phyloP scores from a whole-genome alignment of 805 yeast genomes.

The Starmerella ratchasimensis region DNA sequence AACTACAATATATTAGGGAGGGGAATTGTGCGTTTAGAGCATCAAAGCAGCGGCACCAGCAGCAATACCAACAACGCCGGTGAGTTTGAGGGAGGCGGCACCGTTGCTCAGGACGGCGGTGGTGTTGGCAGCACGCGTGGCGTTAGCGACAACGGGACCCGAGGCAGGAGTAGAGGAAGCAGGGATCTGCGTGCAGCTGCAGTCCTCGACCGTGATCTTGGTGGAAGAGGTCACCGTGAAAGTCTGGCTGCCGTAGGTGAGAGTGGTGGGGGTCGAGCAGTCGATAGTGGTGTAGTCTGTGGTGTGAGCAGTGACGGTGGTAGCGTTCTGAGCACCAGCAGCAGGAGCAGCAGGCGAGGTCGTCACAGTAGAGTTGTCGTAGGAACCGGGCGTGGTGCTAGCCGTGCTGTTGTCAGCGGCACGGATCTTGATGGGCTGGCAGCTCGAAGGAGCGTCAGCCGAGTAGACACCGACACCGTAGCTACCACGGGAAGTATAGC shows the following conservation, averaged over 20 bases:
- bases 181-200: conserved; percentile 54
- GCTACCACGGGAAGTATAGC: not conserved
- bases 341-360: not conserved
- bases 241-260: conserved; percentile 14
- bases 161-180: conserved; percentile 27
- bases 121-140: too few relatives aligned
- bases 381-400: not conserved
- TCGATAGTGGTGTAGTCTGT: conserved; percentile 15
- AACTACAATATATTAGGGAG: too few relatives aligned
- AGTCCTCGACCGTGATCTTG: conserved; percentile 42
- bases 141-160: too few relatives aligned
- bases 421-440: conserved; percentile 12
- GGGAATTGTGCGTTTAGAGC: too few relatives aligned
- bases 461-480: conserved; percentile 7
- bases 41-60: too few relatives aligned
- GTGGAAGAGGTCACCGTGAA: conserved; percentile 35
- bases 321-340: not conserved
- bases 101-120: too few relatives aligned
- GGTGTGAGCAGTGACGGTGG: conserved; percentile 4
- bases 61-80: too few relatives aligned
- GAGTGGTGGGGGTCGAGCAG: conserved; percentile 18
- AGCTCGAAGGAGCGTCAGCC: conserved; percentile 3
- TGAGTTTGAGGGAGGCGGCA: too few relatives aligned
- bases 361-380: not conserved
- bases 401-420: not conserved